phyloP scores from a whole-genome alignment of 495 filamentous ascomycete species.

The Penicillium verhagenii region DNA sequence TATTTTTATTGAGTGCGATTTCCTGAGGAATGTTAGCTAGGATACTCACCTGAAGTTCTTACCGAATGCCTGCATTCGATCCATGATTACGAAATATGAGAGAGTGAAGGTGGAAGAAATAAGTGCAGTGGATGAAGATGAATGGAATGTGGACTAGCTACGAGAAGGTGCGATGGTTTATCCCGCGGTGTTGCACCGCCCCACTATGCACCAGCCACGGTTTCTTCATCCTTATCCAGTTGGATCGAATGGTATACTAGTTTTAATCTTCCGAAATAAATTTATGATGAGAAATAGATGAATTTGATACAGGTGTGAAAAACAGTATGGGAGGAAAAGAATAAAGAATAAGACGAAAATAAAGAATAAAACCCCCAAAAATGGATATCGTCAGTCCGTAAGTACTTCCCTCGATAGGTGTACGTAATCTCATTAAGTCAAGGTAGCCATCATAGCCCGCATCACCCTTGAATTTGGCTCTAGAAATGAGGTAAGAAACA shows the following conservation, averaged over 20 bases:
- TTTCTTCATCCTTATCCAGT: conserved; percentile 10
- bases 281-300: background rate
- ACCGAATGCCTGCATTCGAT: conserved; percentile 69
- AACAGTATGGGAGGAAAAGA: background rate
- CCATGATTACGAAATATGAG: conserved; percentile 47
- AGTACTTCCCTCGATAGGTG: conserved; percentile 11
- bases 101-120: conserved; percentile 1
- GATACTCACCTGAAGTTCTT: conserved; percentile 66
- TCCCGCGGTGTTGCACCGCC: conserved; percentile 24
- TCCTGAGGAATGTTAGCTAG: background rate
- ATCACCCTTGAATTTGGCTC: conserved; percentile 61
- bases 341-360: background rate
- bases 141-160: conserved; percentile 7
- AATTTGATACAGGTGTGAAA: too few species aligned
- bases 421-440: conserved; percentile 52
- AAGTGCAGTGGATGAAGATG: conserved; percentile 3
- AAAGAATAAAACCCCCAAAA: background rate
- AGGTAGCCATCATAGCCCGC: conserved; percentile 73
- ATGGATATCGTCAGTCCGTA: background rate
- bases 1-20: background rate
- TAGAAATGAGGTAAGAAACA: too few species aligned
- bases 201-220: conserved; percentile 31
- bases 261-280: background rate
- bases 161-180: conserved; percentile 12
- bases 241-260: background rate